A percentile compares a stretch with the other conserved stretches of the same genome.
phyloP scores from a whole-genome alignment of 352 stramenopile species.

The Globisporangium camurandrum region DNA sequence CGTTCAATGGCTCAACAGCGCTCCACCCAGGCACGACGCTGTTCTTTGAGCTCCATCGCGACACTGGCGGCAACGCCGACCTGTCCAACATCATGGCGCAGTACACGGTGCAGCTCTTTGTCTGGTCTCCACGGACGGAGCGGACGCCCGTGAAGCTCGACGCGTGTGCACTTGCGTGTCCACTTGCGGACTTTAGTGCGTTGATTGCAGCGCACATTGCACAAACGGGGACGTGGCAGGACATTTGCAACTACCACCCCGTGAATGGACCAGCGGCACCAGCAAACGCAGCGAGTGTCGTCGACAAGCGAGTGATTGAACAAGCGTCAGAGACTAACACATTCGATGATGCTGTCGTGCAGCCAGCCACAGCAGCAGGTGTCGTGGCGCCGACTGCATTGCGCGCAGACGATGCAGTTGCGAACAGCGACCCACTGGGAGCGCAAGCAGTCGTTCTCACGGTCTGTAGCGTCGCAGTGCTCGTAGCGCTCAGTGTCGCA shows the following conservation, averaged over 20 bases:
- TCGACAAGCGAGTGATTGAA: not conserved
- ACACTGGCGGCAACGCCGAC: not conserved
- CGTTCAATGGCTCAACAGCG: slow-evolving; percentile 62
- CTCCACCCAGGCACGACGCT: slow-evolving; percentile 63
- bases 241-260: slow-evolving; percentile 66
- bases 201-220: slow-evolving; percentile 51
- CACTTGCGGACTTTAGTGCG: slow-evolving; percentile 39
- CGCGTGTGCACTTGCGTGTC: slow-evolving; percentile 50
- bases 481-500: slow-evolving; percentile 7
- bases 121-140: slow-evolving; percentile 56
- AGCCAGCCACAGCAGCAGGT: not conserved
- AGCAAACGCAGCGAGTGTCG: not conserved
- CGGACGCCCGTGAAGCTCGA: slow-evolving; percentile 51
- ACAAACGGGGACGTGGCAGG: slow-evolving; percentile 56
- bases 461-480: slow-evolving; percentile 6
- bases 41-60: slow-evolving; percentile 66
- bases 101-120: slow-evolving; percentile 55
- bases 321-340: no score
- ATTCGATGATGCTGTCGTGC: no score
- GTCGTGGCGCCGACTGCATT: not conserved
- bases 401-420: not conserved
- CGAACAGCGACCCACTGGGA: not conserved
- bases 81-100: slow-evolving; percentile 5
- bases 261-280: slow-evolving; percentile 19
- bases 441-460: not conserved